These are phyloP conservation scores for Spongiforma sp. DNA, from an alignment of 1,284 basidiomycete species.

Conservation along the genomic window DNA sequence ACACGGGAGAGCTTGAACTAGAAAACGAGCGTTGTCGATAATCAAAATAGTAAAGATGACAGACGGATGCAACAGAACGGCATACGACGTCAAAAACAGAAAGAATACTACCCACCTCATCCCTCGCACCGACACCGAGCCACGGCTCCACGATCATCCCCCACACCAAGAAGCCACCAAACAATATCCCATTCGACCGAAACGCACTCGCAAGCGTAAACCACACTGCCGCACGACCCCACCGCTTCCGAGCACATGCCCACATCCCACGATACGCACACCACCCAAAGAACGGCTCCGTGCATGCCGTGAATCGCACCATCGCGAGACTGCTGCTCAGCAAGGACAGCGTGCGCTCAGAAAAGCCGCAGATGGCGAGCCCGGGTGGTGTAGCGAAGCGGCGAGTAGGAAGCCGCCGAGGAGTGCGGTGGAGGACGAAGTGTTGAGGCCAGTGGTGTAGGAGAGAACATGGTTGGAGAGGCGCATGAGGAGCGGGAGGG, in stretches of 20 bases:
- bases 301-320: constrained; percentile 74
- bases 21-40: not conserved
- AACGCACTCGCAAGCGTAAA: constrained; percentile 76
- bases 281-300: constrained; percentile 86
- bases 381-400: constrained; percentile 56
- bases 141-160: constrained; percentile 61
- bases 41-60: too few relatives aligned
- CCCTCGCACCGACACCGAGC: too few relatives aligned
- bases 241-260: constrained; percentile 53
- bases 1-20: constrained; percentile 42
- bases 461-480: constrained; percentile 34
- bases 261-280: constrained; percentile 82
- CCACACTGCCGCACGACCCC: constrained; percentile 57
- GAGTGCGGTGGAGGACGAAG: too few relatives aligned
- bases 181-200: constrained; percentile 84
- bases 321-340: constrained; percentile 84
- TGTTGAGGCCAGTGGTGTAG: too few relatives aligned
- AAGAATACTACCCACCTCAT: too few relatives aligned
- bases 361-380: constrained; percentile 61
- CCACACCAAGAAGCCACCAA: constrained; percentile 80
- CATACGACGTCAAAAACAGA: not conserved
- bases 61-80: too few relatives aligned
- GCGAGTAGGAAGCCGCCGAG: not conserved
- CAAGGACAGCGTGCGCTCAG: constrained; percentile 75
- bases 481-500: constrained; percentile 62